These are phyloP conservation scores for Cadophora luteo-olivacea DNA, from an alignment of 2,329 filamentous ascomycete genomes.

Conservation along the genomic window DNA sequence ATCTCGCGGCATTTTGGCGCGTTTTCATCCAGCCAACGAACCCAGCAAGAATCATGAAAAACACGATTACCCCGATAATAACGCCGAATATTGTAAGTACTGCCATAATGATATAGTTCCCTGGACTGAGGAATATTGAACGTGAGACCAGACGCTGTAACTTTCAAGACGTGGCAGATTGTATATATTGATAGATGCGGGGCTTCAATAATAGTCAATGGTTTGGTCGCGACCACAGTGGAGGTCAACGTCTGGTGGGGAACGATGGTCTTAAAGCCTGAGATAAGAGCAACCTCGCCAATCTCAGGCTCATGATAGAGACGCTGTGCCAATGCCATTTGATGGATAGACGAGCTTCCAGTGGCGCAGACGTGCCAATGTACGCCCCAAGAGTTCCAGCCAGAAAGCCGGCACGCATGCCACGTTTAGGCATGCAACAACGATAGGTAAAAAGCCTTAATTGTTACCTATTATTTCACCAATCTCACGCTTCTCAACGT, in stretches of 20 bases:
- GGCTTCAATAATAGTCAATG: not conserved
- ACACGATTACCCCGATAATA: not conserved
- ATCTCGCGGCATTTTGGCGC: slow-evolving; percentile 1
- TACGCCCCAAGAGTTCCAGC: not conserved
- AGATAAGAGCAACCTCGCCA: not conserved
- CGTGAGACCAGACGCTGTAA: not conserved
- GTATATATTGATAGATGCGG: no score
- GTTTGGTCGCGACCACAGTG: not conserved
- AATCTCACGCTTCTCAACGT: not conserved
- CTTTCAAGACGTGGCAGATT: no score
- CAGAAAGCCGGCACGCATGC: not conserved
- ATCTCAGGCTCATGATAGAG: not conserved
- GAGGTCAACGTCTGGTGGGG: not conserved
- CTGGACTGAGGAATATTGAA: not conserved
- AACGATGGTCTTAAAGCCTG: not conserved
- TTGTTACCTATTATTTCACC: not conserved
- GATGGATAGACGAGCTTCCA: not conserved
- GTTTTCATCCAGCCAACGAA: not conserved
- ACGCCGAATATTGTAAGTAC: not conserved
- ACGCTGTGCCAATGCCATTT: not conserved
- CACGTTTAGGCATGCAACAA: not conserved
- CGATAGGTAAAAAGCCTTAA: not conserved
- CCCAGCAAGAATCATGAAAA: not conserved
- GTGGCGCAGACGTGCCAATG: slow-evolving; percentile 1
- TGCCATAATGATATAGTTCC: not conserved